A percentile compares a stretch with the other conserved stretches of the same genome.
phyloP scores from a whole-genome alignment of 2,329 filamentous ascomycete species.

The Calycina herbarum region DNA sequence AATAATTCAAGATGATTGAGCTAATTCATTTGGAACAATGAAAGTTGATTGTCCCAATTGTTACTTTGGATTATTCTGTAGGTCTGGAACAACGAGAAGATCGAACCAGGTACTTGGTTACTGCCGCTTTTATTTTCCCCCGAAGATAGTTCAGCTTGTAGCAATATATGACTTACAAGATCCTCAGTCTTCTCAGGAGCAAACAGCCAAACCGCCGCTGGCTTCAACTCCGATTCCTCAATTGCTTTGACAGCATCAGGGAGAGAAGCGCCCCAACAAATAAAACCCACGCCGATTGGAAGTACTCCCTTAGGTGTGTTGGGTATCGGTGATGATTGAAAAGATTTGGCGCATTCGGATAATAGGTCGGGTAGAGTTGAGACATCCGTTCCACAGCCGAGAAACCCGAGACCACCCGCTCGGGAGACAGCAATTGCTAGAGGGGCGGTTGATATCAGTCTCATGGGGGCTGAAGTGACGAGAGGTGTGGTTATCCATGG shows the following conservation, averaged over 20 bases:
- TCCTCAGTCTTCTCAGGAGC: constrained; percentile 9
- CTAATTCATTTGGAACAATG: no score
- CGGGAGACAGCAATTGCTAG: constrained; percentile 60
- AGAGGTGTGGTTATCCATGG: constrained; percentile 6
- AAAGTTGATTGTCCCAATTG: no score
- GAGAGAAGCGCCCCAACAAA: constrained; percentile 24
- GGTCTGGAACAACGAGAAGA: no score
- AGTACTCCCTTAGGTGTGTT: constrained; percentile 28
- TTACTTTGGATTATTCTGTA: no score
- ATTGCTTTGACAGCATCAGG: constrained; percentile 6
- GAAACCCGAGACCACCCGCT: constrained; percentile 51
- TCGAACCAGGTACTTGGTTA: no score
- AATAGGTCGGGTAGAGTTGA: constrained; percentile 33
- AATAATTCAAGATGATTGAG: no score
- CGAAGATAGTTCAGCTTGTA: no score
- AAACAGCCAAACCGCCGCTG: constrained; percentile 11
- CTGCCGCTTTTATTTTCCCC: no score
- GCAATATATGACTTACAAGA: constrained; percentile 7
- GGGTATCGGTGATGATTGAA: constrained; percentile 1
- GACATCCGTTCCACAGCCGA: constrained; percentile 40
- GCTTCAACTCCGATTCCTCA: background rate
- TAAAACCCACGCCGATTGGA: constrained; percentile 47
- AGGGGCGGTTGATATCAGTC: constrained; percentile 61
- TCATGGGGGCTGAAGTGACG: constrained; percentile 44
- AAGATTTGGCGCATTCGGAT: constrained; percentile 30